Percentiles rank a stretch among this genome's conserved stretches.
These are phyloP conservation scores for Chaetomiaceae sp. DNA, from an alignment of 2,329 filamentous ascomycete genomes.

Conservation along the genomic window DNA sequence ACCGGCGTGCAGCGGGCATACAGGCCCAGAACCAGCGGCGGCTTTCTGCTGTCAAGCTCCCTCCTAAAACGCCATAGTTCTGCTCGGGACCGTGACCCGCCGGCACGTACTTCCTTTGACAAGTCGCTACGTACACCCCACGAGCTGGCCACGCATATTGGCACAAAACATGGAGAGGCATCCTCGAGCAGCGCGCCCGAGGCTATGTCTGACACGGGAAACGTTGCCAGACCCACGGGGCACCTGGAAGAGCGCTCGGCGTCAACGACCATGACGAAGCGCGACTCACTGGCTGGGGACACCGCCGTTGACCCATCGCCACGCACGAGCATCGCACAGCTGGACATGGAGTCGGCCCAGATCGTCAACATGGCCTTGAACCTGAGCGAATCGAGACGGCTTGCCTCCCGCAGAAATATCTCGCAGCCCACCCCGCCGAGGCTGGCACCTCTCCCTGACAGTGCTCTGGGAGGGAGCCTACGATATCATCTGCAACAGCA, in stretches of 20 bases:
- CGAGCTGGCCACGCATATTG: constrained; percentile 13
- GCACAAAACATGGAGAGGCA: constrained; percentile 10
- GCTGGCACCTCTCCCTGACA: constrained; percentile 48
- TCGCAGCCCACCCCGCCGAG: constrained; percentile 46
- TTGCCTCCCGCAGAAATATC: constrained; percentile 53
- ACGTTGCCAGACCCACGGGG: neutral
- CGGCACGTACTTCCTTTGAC: constrained; percentile 15
- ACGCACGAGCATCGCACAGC: constrained; percentile 22
- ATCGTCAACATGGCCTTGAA: constrained; percentile 91
- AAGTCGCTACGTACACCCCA: no score
- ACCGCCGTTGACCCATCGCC: constrained; percentile 19
- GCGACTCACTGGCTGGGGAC: constrained; percentile 17
- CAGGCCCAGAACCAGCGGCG: constrained; percentile 42
- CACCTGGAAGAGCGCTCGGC: constrained; percentile 7
- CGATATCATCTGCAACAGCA: constrained; percentile 68
- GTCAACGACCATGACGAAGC: constrained; percentile 11
- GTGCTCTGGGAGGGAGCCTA: constrained; percentile 51
- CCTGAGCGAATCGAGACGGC: constrained; percentile 71
- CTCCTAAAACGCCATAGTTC: constrained; percentile 28
- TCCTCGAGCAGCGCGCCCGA: constrained; percentile 5
- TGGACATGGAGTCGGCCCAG: constrained; percentile 74
- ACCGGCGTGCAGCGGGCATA: constrained; percentile 27
- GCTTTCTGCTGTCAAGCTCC: constrained; percentile 46
- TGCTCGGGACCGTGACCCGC: constrained; percentile 26
- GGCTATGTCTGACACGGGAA: neutral